A percentile compares a stretch with the other conserved stretches of the same genome.
phyloP scores from a whole-genome alignment of 768 basidiomycete genomes.

The Mycena venus region DNA sequence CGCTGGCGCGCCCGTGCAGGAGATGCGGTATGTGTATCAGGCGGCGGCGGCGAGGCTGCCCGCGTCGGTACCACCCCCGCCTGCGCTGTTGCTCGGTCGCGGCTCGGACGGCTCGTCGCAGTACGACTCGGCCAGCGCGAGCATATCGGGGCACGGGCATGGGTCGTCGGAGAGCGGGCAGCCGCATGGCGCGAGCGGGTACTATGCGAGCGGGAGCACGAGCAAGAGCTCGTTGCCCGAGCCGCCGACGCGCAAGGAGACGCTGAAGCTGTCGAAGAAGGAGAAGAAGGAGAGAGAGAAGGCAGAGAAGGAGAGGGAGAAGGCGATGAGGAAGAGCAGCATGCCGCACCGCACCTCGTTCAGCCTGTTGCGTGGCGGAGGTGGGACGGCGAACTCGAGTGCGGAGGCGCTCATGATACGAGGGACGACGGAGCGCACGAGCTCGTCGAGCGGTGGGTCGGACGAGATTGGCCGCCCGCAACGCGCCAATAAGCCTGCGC shows the following conservation, averaged over 20 bases:
- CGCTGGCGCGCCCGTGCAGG: background rate
- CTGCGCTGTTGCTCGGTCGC: slow-evolving; percentile 2
- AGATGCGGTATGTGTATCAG: slow-evolving; percentile 32
- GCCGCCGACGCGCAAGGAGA: slow-evolving; percentile 8
- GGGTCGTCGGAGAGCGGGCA: slow-evolving; percentile 20
- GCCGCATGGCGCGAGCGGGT: background rate
- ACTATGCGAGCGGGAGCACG: slow-evolving; percentile 12
- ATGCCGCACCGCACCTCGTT: slow-evolving; percentile 24
- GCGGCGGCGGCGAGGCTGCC: slow-evolving; percentile 27
- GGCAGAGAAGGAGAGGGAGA: slow-evolving; percentile 20
- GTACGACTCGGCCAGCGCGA: background rate
- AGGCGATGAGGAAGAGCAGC: slow-evolving; percentile 30
- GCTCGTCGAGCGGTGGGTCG: slow-evolving; percentile 29
- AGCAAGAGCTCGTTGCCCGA: slow-evolving; percentile 32
- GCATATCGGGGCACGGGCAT: slow-evolving; percentile 26
- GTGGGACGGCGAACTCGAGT: slow-evolving; percentile 28
- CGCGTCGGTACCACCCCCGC: slow-evolving; percentile 28
- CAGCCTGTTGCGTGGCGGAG: slow-evolving; percentile 16
- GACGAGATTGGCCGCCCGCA: slow-evolving; percentile 15
- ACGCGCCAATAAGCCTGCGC: background rate
- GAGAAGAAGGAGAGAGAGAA: slow-evolving; percentile 29
- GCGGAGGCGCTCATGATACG: slow-evolving; percentile 26
- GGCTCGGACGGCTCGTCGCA: slow-evolving; percentile 3
- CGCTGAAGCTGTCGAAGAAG: slow-evolving; percentile 13
- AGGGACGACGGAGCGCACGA: background rate